These are phyloP conservation scores for Pichia gijzeniarum DNA, from an alignment of 805 yeast species.

Conservation along the genomic window DNA sequence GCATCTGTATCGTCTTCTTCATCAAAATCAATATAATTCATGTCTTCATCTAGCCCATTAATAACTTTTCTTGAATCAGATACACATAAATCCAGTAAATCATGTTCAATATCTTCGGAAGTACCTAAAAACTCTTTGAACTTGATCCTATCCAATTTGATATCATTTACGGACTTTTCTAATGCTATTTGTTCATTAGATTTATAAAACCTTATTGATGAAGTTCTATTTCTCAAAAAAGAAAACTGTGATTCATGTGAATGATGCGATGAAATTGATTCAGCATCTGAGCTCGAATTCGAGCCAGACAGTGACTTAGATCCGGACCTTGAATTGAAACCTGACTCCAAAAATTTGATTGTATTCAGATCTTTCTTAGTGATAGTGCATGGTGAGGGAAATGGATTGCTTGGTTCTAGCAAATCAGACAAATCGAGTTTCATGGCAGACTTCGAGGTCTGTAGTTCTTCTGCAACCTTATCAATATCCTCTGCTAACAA, in stretches of 20 bases:
- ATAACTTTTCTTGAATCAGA: background rate
- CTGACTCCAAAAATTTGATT: background rate
- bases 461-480: background rate
- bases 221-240: constrained; percentile 25
- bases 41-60: constrained; percentile 7
- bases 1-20: constrained; percentile 34
- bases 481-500: background rate
- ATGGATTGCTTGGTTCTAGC: constrained; percentile 4
- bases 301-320: background rate
- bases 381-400: constrained; percentile 7
- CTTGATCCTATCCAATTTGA: constrained; percentile 7
- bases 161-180: constrained; percentile 19
- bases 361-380: background rate
- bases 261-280: constrained; percentile 20
- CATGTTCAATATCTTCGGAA: constrained; percentile 17
- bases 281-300: background rate
- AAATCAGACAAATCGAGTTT: background rate
- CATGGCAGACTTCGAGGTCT: background rate
- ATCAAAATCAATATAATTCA: constrained; percentile 21
- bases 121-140: constrained; percentile 11
- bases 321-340: background rate
- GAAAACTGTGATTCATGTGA: constrained; percentile 26
- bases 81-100: constrained; percentile 21
- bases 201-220: constrained; percentile 34
- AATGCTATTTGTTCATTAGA: constrained; percentile 26